Evolutionary conservation across 305 asterid species (phyloP), one percentile per base, ranked within the genome.

Genomic region (Fraxinus albicans): DNA sequence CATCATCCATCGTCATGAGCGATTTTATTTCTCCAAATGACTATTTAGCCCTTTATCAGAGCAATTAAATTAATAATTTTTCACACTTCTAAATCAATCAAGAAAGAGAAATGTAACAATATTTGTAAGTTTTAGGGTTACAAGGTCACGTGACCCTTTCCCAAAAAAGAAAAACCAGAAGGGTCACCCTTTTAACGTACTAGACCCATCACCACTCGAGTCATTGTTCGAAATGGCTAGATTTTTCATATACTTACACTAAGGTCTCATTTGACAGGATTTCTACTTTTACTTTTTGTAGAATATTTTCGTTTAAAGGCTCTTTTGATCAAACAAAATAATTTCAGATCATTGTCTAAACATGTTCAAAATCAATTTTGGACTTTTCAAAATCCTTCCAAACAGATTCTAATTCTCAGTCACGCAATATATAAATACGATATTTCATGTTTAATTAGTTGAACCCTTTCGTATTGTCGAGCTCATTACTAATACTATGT

Each of bases 31-130:
- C 25, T 3, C 0, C 1, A 79, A 84, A 70, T 83, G 86, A 86
- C 88, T 21, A n/a, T 82, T 81, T 15, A 82, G 29, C 6, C 87
- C 90, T 79, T 15, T 6, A 13, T 25, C 12, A 1, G 23, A 0
- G 8, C 4, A 3, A 8, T 23, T 29, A 25, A 3, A 8, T 23
- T 29, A 25, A 15, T 29, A 19, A 8, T 0, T 33, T 1, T 76
- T 69, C 0, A n/a, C 50, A 65, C 31, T 53, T 69, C 10, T 6
- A 60, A 19, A 21, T 21, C 69, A 40, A 40, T 25, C 27, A 25
- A 29, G 50, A 42, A 42, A 42, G 7, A 36, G 33, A 0, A 74
- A 36, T 36, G 7, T 19, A n/a, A 21, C 44, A 6, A 70, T 9
- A 23, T 23, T 10, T 55, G 27, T 55, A 19, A 5, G 27, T 78